Percentiles rank a stretch among this genome's conserved stretches.
phyloP scores from a whole-genome alignment of 441 rosid genomes.

The Gossypium schwendimanii region DNA sequence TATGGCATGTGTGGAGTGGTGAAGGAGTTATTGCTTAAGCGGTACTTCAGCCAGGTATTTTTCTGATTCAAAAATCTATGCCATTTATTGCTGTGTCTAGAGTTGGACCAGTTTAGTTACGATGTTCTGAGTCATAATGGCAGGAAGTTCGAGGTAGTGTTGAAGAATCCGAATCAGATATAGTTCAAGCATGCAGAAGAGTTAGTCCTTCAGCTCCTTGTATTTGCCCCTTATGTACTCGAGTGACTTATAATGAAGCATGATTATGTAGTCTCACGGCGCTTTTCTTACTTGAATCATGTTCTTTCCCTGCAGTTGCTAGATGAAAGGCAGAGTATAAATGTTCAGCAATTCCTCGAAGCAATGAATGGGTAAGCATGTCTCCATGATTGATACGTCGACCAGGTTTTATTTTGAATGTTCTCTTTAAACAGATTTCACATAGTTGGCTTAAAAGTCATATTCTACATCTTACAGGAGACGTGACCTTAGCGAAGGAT shows the following conservation, averaged over 20 bases:
- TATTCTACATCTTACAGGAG: constrained; percentile 28
- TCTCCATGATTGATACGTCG: not conserved
- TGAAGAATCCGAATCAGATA: constrained; percentile 75
- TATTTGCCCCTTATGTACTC: not conserved
- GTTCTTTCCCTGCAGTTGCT: constrained; percentile 46
- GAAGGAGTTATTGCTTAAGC: constrained; percentile 72
- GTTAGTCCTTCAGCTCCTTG: constrained; percentile 32
- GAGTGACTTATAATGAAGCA: not conserved
- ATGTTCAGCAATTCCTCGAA: constrained; percentile 70
- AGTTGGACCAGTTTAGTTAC: constrained; percentile 8
- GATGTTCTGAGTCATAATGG: constrained; percentile 17
- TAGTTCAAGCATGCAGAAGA: constrained; percentile 75
- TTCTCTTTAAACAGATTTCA: not conserved
- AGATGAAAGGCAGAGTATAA: constrained; percentile 71
- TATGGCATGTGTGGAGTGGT: constrained; percentile 90
- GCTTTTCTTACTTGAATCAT: not conserved
- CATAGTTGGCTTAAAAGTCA: not conserved
- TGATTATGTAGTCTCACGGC: not conserved
- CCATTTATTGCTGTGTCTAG: not conserved
- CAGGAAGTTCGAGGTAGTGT: constrained; percentile 81
- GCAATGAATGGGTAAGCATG: constrained; percentile 66
- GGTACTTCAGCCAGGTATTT: constrained; percentile 87
- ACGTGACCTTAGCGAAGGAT: constrained; percentile 63
- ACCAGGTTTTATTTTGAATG: not conserved
- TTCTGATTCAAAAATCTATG: constrained; percentile 5